Conservation (phyloP, 2,329 filamentous ascomycete genomes). For the Aspergillus sp. region DNA sequence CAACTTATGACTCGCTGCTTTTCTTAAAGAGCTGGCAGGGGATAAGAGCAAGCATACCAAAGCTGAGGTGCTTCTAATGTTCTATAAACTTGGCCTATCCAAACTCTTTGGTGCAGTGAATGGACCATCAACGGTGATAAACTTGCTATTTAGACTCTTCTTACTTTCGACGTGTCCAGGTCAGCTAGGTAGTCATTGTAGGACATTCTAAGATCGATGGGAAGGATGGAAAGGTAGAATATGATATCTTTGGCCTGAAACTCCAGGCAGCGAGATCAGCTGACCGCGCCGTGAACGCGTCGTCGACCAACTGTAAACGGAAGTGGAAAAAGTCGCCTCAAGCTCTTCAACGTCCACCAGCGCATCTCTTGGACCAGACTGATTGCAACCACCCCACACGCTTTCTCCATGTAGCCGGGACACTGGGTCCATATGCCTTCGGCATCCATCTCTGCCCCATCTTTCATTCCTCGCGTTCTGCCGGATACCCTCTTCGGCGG, state of each 20-base stretch:
- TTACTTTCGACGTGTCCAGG: too few species aligned
- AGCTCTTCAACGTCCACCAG: neutral
- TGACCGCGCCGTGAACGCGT: conserved; percentile 36
- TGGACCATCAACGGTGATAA: too few species aligned
- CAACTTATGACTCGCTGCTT: too few species aligned
- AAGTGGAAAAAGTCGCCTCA: neutral
- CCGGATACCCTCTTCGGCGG: conserved; percentile 2
- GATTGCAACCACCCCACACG: neutral
- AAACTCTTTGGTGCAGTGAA: too few species aligned
- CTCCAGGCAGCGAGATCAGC: neutral
- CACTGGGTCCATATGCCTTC: conserved; percentile 2
- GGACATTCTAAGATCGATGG: neutral
- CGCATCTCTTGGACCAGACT: neutral
- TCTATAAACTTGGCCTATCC: too few species aligned
- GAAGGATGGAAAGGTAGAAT: neutral
- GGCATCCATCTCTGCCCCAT: conserved; percentile 4
- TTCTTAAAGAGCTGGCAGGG: too few species aligned
- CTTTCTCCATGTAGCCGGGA: conserved; percentile 7
- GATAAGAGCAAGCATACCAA: too few species aligned
- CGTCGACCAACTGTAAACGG: conserved; percentile 3
- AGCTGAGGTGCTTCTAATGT: too few species aligned
- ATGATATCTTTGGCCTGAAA: neutral
- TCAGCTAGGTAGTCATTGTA: too few species aligned
- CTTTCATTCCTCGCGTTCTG: conserved; percentile 1
- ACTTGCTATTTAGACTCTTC: too few species aligned